These are phyloP conservation scores for Coemansia sp. DNA, from an alignment of 192 early-diverging fungal genomes.

Conservation along the genomic window DNA sequence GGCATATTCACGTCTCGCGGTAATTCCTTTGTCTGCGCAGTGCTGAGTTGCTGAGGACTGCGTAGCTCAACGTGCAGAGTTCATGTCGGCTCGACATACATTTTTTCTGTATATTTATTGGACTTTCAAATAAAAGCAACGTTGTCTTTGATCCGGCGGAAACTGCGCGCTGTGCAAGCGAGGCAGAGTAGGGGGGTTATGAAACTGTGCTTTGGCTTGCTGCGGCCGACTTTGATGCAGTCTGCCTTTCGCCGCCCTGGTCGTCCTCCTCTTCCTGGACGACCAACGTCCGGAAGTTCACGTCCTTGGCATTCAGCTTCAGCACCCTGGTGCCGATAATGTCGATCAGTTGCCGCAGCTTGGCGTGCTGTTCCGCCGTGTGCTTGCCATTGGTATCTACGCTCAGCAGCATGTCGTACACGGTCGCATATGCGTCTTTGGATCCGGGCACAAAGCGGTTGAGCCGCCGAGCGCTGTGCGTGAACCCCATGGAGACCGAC, in stretches of 20 bases:
- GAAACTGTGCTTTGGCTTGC: background rate
- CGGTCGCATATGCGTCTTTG: conserved; percentile 20
- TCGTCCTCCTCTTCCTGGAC: conserved; percentile 30
- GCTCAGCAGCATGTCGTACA: conserved; percentile 39
- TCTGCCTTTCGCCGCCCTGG: background rate
- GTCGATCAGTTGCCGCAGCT: conserved; percentile 19
- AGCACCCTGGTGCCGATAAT: conserved; percentile 34
- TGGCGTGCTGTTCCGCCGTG: conserved; percentile 28
- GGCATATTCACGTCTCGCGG: conserved; percentile 4
- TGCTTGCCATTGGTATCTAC: conserved; percentile 38
- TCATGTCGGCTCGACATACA: conserved; percentile 9
- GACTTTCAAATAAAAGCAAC: conserved; percentile 9
- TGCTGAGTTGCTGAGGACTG: background rate
- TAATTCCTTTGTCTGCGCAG: background rate
- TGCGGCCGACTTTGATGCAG: background rate
- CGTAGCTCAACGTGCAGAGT: conserved; percentile 5
- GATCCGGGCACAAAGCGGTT: conserved; percentile 20
- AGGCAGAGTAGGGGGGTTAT: no score
- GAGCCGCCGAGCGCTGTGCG: conserved; percentile 19
- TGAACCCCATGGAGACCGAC: conserved; percentile 18
- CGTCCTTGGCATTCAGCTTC: conserved; percentile 22
- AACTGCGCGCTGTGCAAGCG: no score
- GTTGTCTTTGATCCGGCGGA: no score
- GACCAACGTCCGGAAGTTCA: conserved; percentile 19
- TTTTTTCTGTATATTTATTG: conserved; percentile 22